Evolutionary conservation across 345 rosid species (phyloP), one percentile per base, ranked within the genome.

Genomic region (Camelina hispida): DNA sequence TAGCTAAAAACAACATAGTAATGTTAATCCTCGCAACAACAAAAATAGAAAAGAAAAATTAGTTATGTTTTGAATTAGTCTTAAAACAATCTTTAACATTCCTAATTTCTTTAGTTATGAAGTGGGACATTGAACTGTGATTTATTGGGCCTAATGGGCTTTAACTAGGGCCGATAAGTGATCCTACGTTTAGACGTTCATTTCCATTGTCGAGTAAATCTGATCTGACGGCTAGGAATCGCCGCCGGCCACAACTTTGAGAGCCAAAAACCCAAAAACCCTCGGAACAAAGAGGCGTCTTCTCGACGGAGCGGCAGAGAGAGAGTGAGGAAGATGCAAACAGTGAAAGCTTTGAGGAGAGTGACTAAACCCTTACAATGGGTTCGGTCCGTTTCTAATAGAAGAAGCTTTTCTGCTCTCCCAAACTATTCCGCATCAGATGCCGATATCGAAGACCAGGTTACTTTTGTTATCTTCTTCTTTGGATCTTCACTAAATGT

Each of bases 391-490:
- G 38, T 55, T 8, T 66, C 87, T 48, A 44, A 44, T 59, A 74
- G 46, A 23, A 85, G 88, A 83, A 67, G 65, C 65, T 84, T 90
- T 48, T 91, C 96, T 56, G 93, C 93, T 79, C 85, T 69, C 12
- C 93, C 95, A 48, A 80, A 73, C 83, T 85, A 84, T 69, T 75
- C 84, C 25, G 66, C 56, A 7, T 16, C 84, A 56, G 38, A 65
- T 74, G 81, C 81, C 52, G 80, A 86, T 65, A 61, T 77, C 56
- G 84, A 88, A 71, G 89, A 90, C 71, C 90, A 91, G 96, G 96
- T 88, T 63, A 20, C 10, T 22, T 22, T 22, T 20, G 0, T 23
- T 28, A 4, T 6, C n/a, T 34, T 47, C 53, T 30, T 44, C 34
- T 38, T 67, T 44, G 16, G 32, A 62, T 64, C 63, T 58, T 59